Conservation (phyloP, 495 filamentous ascomycete genomes). For the Tuber aestivum region DNA sequence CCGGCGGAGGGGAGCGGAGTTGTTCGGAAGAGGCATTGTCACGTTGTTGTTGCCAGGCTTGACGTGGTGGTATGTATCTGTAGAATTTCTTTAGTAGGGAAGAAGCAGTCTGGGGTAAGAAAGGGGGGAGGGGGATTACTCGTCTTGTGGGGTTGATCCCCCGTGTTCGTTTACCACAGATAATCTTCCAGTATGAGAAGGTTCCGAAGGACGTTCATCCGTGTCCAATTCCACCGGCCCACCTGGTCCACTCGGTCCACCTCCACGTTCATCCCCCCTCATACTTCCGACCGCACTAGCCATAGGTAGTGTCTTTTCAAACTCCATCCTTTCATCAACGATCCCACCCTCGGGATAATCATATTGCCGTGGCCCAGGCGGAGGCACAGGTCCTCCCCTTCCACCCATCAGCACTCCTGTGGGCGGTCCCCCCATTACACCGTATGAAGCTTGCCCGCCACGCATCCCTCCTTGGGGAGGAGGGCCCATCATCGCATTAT, state of each 20-base stretch:
- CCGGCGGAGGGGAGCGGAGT: conserved; percentile 40
- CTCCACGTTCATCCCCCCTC: conserved; percentile 13
- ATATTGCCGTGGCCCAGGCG: conserved; percentile 22
- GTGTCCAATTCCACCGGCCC: conserved; percentile 16
- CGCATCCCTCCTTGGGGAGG: background rate
- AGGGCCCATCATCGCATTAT: background rate
- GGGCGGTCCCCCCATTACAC: conserved; percentile 10
- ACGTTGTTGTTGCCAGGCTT: conserved; percentile 47
- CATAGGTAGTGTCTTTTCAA: conserved; percentile 35
- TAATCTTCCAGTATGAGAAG: conserved; percentile 8
- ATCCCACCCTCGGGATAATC: conserved; percentile 25
- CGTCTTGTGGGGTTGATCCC: background rate
- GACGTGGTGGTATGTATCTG: conserved; percentile 53
- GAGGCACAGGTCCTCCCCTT: conserved; percentile 17
- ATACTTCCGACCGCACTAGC: conserved; percentile 19
- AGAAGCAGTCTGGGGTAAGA: background rate
- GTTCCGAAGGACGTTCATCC: conserved; percentile 15
- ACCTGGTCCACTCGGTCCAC: conserved; percentile 10
- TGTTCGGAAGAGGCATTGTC: conserved; percentile 43
- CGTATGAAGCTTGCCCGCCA: conserved; percentile 2
- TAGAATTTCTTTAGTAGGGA: conserved; percentile 43
- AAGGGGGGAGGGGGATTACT: conserved; percentile 12
- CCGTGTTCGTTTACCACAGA: conserved; percentile 28
- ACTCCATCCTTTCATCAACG: conserved; percentile 33
- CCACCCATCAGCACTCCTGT: conserved; percentile 23